Evolutionary conservation across 192 early-diverging fungal species (phyloP), one percentile per base, ranked within the genome.

Genomic region (Coemansia furcata): DNA sequence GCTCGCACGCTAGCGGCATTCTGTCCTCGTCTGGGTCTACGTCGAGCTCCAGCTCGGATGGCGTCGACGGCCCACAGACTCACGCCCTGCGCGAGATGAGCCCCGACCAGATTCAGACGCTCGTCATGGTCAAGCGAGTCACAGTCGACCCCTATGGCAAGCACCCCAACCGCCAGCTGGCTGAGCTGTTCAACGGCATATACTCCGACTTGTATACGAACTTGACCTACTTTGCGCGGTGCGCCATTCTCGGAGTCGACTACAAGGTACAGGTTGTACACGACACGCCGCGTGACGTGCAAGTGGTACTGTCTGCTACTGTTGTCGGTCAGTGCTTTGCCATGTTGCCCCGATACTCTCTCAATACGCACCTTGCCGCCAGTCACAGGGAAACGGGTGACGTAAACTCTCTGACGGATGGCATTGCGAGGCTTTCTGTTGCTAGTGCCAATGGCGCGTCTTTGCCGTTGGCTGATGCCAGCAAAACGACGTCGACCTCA

Each of bases 81-180:
- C 76, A 71, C 11, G 74, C 78, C 52, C 72, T 84, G 38, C 85
- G 84, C 46, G 21, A 57, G 3, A 55, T 64, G 59, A n/a, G 44
- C n/a, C 63, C 60, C n/a, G 62, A 73, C 30, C 71, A 58, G 57
- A 79, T 74, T 43, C 83, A 86, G 63, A 75, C 84, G 54, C 78
- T 92, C 30, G 85, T 84, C 4, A 84, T 88, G 64, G 79, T 91
- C 49, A 89, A 86, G 66, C 87, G 90, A 32, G 83, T 75, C 3
- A 67, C 76, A 21, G 87, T 92, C 57, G 82, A 77, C 32, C 71
- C 74, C 23, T 69, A 69, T 26, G 76, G 84, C 5, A 87, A 92
- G 61, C 90, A 92, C 70, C 90, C 91, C 14, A 93, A 90, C 63
- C 83, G 87, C 8, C 89, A 91, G 50, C 83, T 93, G 0, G 89